Evolutionary conservation across 176 grass and related monocot genomes (phyloP), one percentile per base, ranked within the genome.

Genomic region (Poa pratensis): DNA sequence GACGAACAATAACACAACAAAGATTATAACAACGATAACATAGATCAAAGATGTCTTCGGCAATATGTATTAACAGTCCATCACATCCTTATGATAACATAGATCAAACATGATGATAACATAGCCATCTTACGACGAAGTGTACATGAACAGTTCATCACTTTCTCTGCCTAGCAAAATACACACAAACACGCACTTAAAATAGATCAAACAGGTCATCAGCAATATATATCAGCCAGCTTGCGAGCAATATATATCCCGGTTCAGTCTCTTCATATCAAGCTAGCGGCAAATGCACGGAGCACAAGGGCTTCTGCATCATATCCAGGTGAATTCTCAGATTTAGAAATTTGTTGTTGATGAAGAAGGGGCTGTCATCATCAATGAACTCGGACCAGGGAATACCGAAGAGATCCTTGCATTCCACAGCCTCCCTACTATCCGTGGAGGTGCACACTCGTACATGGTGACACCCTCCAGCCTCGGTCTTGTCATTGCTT

Each of bases 321-420:
- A 68, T 19, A 16, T 68, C 20, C 3, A 68, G 0, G 65, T 18
- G 16, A 68, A 68, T 3, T 37, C 2, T 28, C 65, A 68, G 65
- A 37, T 43, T 6, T 35, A 15, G 7, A 68, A 8, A 9, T 2
- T 37, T 68, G 26, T n/a, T n/a, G n/a, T n/a, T n/a, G 8, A 37
- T n/a, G 34, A 68, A 37, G 32, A 37, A 67, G 15, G 63, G 28
- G 28, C 63, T 66, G 32, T 35, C 63, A 18, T 28, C 91, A 9
- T 90, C 90, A 86, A 95, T 85, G 80, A 95, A 93, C 0, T 86
- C 82, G 13, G 89, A 81, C 94, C 94, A 95, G 15, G 88, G 93
- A 60, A 91, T 88, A 1, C 88, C 87, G 88, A 95, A 95, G 8
- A 95, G 87, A 78, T 95, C 90, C 83, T 86, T 84, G 53, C 91